Conservation (phyloP, 441 rosid genomes). For the Aleurites moluccanus region DNA sequence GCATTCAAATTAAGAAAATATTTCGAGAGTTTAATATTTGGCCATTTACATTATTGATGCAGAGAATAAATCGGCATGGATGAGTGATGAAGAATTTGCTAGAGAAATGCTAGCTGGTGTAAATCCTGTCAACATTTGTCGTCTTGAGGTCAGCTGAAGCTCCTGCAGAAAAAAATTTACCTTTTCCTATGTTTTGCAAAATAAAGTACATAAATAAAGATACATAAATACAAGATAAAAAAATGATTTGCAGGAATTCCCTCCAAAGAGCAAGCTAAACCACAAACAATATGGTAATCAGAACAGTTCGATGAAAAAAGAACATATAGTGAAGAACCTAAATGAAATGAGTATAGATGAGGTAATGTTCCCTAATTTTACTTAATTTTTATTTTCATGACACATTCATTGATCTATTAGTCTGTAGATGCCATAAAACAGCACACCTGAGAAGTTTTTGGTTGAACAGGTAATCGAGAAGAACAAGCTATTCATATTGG, state of each 20-base stretch:
- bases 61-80: slow-evolving; percentile 71
- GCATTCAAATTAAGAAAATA: not conserved
- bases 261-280: slow-evolving; percentile 68
- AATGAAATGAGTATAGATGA: slow-evolving; percentile 51
- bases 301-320: slow-evolving; percentile 50
- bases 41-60: not conserved
- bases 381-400: not conserved
- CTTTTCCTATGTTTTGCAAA: not conserved
- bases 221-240: not conserved
- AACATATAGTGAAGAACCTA: slow-evolving; percentile 46
- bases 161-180: not conserved
- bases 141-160: slow-evolving; percentile 47
- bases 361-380: slow-evolving; percentile 35
- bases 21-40: not conserved
- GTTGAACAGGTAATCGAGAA: slow-evolving; percentile 43
- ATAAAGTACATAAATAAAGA: not conserved
- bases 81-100: slow-evolving; percentile 67
- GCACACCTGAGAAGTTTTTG: not conserved
- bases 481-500: slow-evolving; percentile 55
- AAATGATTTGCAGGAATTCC: slow-evolving; percentile 54
- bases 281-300: slow-evolving; percentile 51
- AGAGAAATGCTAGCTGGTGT: slow-evolving; percentile 81
- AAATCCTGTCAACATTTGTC: slow-evolving; percentile 60
- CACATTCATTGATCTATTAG: not conserved
- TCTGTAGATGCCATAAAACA: not conserved